A percentile compares a stretch with the other conserved stretches of the same genome.
Evolutionary conservation across 1,284 basidiomycete species (phyloP).

Genomic region (Pseudozyma flocculosa): DNA sequence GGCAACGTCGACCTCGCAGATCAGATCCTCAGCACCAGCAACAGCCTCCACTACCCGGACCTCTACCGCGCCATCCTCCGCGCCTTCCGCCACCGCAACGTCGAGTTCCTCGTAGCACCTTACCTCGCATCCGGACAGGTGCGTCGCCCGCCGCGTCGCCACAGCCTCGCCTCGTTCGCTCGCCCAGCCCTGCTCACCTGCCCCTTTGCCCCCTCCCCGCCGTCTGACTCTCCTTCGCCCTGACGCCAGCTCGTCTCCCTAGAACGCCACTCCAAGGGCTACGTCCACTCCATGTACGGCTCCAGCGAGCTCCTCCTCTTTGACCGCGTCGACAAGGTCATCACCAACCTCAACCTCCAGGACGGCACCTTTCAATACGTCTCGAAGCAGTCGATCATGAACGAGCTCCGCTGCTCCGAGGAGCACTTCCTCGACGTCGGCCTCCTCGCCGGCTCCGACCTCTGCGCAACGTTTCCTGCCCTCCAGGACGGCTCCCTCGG

Average conservation of each 20-base stretch:
- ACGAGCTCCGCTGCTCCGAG: slow-evolving; percentile 73
- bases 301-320: slow-evolving; percentile 88
- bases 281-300: slow-evolving; percentile 91
- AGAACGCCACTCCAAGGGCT: slow-evolving; percentile 85
- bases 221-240: background rate
- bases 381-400: slow-evolving; percentile 75
- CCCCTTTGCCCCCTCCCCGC: background rate
- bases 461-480: slow-evolving; percentile 77
- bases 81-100: slow-evolving; percentile 89
- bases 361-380: slow-evolving; percentile 71
- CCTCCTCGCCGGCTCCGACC: slow-evolving; percentile 86
- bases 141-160: slow-evolving; percentile 46
- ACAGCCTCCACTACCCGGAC: slow-evolving; percentile 67
- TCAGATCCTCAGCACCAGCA: slow-evolving; percentile 74
- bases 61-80: slow-evolving; percentile 87
- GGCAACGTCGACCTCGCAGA: slow-evolving; percentile 74
- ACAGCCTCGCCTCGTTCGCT: too few species aligned
- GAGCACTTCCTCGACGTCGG: slow-evolving; percentile 94
- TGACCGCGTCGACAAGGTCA: slow-evolving; percentile 80
- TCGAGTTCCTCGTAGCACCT: slow-evolving; percentile 93
- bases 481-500: slow-evolving; percentile 64
- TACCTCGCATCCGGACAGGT: slow-evolving; percentile 94
- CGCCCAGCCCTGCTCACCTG: background rate
- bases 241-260: slow-evolving; percentile 78
- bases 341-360: slow-evolving; percentile 70